phyloP scores from a whole-genome alignment of 2,329 filamentous ascomycete genomes.

The Cladophialophora psammophila region DNA sequence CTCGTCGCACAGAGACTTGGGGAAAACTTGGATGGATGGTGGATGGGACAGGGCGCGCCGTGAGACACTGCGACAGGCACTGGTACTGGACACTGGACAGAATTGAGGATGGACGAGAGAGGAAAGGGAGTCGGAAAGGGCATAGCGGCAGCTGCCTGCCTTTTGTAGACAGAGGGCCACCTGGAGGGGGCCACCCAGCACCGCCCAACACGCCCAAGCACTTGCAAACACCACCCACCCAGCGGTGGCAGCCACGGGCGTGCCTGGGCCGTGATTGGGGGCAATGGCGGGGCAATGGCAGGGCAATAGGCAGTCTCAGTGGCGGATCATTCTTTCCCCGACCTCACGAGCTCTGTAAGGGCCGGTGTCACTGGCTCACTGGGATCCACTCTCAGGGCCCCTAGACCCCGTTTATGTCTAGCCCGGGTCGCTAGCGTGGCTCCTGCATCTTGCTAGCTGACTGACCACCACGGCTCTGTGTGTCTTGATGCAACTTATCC shows the following conservation, averaged over 20 bases:
- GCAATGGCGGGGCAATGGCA: too few species aligned
- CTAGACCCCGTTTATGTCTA: slow-evolving; percentile 7
- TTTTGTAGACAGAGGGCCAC: slow-evolving; percentile 36
- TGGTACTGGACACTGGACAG: slow-evolving; percentile 15
- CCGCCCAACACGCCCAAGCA: not conserved
- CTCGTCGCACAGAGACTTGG: not conserved
- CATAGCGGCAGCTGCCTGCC: slow-evolving; percentile 39
- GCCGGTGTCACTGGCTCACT: slow-evolving; percentile 14
- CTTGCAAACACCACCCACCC: too few species aligned
- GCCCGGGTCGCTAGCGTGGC: slow-evolving; percentile 14
- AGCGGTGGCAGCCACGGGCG: slow-evolving; percentile 21
- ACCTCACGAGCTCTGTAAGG: slow-evolving; percentile 16
- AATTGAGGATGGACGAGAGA: slow-evolving; percentile 36
- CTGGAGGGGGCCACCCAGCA: not conserved
- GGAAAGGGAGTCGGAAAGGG: slow-evolving; percentile 40
- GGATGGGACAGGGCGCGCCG: not conserved
- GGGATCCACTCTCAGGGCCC: not conserved
- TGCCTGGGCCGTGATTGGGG: slow-evolving; percentile 17
- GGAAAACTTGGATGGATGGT: not conserved
- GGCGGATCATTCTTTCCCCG: slow-evolving; percentile 38
- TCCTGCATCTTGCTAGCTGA: slow-evolving; percentile 21
- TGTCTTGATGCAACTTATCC: not conserved
- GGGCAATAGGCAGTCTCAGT: not conserved
- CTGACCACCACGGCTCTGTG: slow-evolving; percentile 6
- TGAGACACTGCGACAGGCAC: slow-evolving; percentile 5